Evolutionary conservation across 345 rosid genomes (phyloP), one percentile per base, ranked within the genome.

Genomic region (Stellera chamaejasme): DNA sequence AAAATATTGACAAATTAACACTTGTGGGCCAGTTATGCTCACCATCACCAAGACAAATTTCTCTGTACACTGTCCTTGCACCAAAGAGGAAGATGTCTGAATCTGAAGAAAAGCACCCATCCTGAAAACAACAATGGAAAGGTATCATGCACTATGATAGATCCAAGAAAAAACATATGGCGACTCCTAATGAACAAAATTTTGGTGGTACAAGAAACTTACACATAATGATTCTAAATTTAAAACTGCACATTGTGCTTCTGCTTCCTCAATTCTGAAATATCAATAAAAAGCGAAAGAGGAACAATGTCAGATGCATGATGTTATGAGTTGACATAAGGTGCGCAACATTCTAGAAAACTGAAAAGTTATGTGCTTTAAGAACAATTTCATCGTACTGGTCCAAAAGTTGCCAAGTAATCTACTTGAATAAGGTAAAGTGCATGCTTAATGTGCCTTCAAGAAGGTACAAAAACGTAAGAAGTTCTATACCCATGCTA

Each of bases 61-160:
- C 96, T 73, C 96, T 73, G 73, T 93, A 93, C 15, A 93, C 96
- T 39, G 85, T 87, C 79, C 78, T 83, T 41, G 96, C 96, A 42
- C 99, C 99, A 62, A 93, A 93, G 65, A 89, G 92, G 69, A 93
- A 93, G 50, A 79, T 74, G 72, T 89, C 99, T 55, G 95, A 93
- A 76, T 93, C 99, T 58, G 84, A 79, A 66, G 86, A 75, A 72
- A 93, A 93, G 70, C 97, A 93, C 51, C 94, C 96, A 72, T 89
- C 99, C 99, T 89, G 73, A 74, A 44, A 50, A 63, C 19, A 41
- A 62, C 70, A 54, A 32, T 62, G 39, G 39, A 8, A 8, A 32
- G 39, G 39, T 32, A 32, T 32, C 9, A 32, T 32, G 9, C 39
- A 32, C 54, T 44, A 66, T 11, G 26, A 66, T 25, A 46, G 13